A percentile compares a stretch with the other conserved stretches of the same genome.
phyloP scores from a whole-genome alignment of 2,329 filamentous ascomycete species.

The Meredithiella fracta region DNA sequence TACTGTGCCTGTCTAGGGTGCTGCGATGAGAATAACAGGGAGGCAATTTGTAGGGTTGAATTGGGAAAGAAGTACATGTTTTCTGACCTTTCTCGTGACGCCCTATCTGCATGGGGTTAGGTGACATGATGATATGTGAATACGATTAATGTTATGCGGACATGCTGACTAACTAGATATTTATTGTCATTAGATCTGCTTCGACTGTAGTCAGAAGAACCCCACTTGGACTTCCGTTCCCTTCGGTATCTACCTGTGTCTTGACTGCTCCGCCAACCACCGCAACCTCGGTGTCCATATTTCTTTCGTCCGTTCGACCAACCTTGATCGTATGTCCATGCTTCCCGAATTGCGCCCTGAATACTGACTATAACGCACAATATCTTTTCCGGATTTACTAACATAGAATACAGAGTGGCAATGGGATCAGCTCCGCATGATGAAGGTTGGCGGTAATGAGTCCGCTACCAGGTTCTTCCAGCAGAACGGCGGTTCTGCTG shows the following conservation, averaged over 20 bases:
- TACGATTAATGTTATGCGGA: not conserved
- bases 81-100: not conserved
- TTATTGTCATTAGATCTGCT: slow-evolving; percentile 56
- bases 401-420: slow-evolving; percentile 56
- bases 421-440: slow-evolving; percentile 92
- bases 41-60: too few relatives aligned
- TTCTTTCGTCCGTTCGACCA: slow-evolving; percentile 95
- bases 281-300: slow-evolving; percentile 97
- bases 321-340: slow-evolving; percentile 76
- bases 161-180: not conserved
- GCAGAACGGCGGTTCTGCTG: slow-evolving; percentile 83
- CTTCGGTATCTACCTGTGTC: slow-evolving; percentile 92
- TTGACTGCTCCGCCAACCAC: slow-evolving; percentile 95
- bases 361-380: not conserved
- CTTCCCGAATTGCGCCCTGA: too few relatives aligned
- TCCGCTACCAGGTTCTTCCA: slow-evolving; percentile 98
- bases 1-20: not conserved
- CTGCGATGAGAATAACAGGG: not conserved
- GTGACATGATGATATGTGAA: not conserved
- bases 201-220: slow-evolving; percentile 94
- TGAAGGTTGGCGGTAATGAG: slow-evolving; percentile 98
- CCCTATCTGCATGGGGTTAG: not conserved
- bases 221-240: slow-evolving; percentile 97
- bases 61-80: not conserved
- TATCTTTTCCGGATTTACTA: not conserved